Evolutionary conservation across 2,329 filamentous ascomycete genomes (phyloP), one percentile per base, ranked within the genome.

Genomic region (Berkeleyomyces rouxiae): DNA sequence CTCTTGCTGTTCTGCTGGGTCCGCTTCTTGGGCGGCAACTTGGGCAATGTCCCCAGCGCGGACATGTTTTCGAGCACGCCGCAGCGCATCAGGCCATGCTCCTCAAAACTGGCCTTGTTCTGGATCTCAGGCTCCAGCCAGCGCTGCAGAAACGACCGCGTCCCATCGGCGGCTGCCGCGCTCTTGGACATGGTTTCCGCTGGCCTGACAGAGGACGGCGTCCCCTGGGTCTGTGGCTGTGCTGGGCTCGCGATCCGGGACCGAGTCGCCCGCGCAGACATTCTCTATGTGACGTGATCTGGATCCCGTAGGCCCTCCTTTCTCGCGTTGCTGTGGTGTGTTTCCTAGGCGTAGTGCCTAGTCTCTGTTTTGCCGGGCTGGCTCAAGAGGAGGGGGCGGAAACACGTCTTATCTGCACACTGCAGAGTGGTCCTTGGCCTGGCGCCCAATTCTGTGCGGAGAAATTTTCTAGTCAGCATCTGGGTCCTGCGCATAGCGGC

Each of bases 41-140:
- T 82, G 10, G 90, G 90, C 67, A 84, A 78, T 62, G 84, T 80
- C 47, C 90, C 90, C 63, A 96, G 75, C 36, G 90, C 85, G 61
- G 84, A 85, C 90, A 95, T 95, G 69, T 85, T 85, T 72, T 88
- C 85, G 64, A 95, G 77, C 16, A 95, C 87, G 66, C 88, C 88
- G 71, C 84, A 82, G 58, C 86, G 79, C 69, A 86, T 77, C 67
- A 93, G 79, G 53, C 87, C 87, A 63, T 80, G 82, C 71, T 95
- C 89, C 76, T 88, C 83, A 70, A 86, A 95, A 71, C 87, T 92
- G 9, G 90, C 70, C 72, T 79, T 82, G 72, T 74, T 77, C 72
- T 82, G 79, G 46, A 82, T 74, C 6, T 79, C 74, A 9, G 81
- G 81, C 70, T 84, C 81, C 66, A 83, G 72, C 81, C 81, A 84